Evolutionary conservation across 169 alveolate species (phyloP).

Genomic region (Cyclospora cayetanensis): DNA sequence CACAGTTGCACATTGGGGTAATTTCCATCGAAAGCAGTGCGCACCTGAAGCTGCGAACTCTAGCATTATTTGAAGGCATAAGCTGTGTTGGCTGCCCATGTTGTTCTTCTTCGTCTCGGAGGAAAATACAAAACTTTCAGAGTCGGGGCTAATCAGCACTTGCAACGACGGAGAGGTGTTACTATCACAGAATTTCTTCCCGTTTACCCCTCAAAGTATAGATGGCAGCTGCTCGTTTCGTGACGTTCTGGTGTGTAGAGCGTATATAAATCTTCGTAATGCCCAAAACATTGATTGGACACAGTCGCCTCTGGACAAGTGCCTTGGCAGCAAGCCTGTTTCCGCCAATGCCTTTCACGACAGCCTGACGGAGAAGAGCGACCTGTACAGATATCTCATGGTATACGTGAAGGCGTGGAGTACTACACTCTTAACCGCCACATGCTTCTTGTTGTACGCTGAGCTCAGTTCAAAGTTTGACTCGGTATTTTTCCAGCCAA

Average conservation of each 20-base stretch:
- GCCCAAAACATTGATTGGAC: constrained; percentile 40
- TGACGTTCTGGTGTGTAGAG: constrained; percentile 13
- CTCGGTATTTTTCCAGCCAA: constrained; percentile 65
- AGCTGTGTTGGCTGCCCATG: too few relatives aligned
- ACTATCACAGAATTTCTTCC: constrained; percentile 13
- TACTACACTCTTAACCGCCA: background rate
- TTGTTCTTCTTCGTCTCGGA: background rate
- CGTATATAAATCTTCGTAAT: constrained; percentile 21
- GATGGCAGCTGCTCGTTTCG: constrained; percentile 29
- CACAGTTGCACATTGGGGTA: background rate
- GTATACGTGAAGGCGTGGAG: constrained; percentile 62
- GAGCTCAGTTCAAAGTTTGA: constrained; percentile 55
- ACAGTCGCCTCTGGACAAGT: background rate
- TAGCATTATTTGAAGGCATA: too few relatives aligned
- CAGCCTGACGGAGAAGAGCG: constrained; percentile 43
- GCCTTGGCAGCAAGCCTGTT: background rate
- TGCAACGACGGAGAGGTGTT: constrained; percentile 68
- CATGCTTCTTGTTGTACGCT: constrained; percentile 27
- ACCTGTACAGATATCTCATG: constrained; percentile 44
- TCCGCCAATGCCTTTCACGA: constrained; percentile 47
- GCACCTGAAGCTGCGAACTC: too few relatives aligned
- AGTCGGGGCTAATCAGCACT: constrained; percentile 2
- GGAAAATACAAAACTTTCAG: background rate
- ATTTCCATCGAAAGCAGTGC: too few relatives aligned
- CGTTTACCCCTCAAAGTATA: constrained; percentile 19